Conservation (phyloP, 2,329 filamentous ascomycete species). For the Trichocomaceae sp. region DNA sequence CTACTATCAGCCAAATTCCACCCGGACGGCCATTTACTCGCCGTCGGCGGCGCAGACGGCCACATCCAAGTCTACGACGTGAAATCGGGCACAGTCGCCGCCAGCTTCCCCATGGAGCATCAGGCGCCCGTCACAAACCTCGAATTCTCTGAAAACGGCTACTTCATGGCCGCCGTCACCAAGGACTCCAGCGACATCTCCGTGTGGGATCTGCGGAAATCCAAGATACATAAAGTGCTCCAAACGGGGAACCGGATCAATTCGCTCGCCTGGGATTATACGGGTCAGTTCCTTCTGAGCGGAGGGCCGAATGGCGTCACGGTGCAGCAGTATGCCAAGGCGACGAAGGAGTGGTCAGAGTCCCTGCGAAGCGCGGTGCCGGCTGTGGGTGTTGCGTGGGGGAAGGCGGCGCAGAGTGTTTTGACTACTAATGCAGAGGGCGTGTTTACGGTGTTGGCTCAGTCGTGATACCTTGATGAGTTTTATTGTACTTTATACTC, state of each 20-base stretch:
- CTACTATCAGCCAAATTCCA: constrained; percentile 80
- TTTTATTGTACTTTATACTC: constrained; percentile 20
- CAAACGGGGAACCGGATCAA: constrained; percentile 75
- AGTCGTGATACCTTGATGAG: constrained; percentile 38
- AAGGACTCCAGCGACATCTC: constrained; percentile 72
- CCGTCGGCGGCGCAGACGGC: constrained; percentile 70
- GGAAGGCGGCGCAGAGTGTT: constrained; percentile 64
- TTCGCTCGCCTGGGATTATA: constrained; percentile 84
- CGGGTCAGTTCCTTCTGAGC: constrained; percentile 82
- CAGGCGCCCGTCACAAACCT: constrained; percentile 65
- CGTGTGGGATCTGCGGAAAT: constrained; percentile 88
- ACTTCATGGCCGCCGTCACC: constrained; percentile 81
- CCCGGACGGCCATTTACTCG: constrained; percentile 91
- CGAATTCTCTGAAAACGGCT: constrained; percentile 92
- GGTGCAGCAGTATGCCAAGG: constrained; percentile 85
- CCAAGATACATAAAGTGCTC: constrained; percentile 72
- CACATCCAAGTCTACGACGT: constrained; percentile 86
- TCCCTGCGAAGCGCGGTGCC: constrained; percentile 69
- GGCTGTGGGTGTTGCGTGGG: constrained; percentile 71
- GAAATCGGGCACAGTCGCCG: constrained; percentile 68
- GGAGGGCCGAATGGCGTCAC: constrained; percentile 73
- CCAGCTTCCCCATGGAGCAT: constrained; percentile 62
- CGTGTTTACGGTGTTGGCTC: constrained; percentile 62
- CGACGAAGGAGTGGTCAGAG: constrained; percentile 82
- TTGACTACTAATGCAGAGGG: constrained; percentile 70